Conservation (phyloP, 2,329 filamentous ascomycete species). For the Mycogone perniciosa region DNA sequence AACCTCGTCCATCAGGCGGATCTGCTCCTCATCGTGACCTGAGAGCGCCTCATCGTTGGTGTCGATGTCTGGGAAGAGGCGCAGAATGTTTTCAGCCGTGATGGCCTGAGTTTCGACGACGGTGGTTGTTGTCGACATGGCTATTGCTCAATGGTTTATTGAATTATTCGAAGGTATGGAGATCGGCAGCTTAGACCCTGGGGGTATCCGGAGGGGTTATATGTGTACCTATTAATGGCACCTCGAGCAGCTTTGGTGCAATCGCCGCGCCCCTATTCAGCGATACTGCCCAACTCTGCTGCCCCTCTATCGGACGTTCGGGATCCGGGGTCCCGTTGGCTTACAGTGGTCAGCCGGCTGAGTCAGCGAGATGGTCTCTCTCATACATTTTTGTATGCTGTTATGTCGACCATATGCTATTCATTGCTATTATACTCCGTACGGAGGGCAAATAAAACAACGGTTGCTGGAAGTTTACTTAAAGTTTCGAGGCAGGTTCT, state of each 20-base stretch:
- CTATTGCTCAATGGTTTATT: conserved; percentile 4
- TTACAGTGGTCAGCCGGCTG: neutral
- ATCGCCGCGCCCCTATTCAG: too few relatives aligned
- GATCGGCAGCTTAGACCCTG: neutral
- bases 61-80: conserved; percentile 79
- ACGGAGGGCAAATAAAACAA: too few relatives aligned
- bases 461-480: too few relatives aligned
- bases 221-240: too few relatives aligned
- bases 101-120: conserved; percentile 55
- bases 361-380: neutral
- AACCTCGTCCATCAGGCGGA: conserved; percentile 95
- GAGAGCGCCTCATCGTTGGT: conserved; percentile 67
- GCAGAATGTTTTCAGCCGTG: conserved; percentile 79
- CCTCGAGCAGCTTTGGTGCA: too few relatives aligned
- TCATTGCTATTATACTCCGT: too few relatives aligned
- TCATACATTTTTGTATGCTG: too few relatives aligned
- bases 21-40: conserved; percentile 96
- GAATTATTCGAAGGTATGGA: neutral
- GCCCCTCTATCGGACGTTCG: too few relatives aligned
- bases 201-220: neutral
- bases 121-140: conserved; percentile 33
- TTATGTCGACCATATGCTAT: too few relatives aligned
- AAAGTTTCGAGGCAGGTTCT: too few relatives aligned
- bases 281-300: too few relatives aligned
- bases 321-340: too few relatives aligned